Evolutionary conservation across 1,139 yeast genomes (phyloP), one percentile per base, ranked within the genome.

Genomic region (Saccharomycopsis crataegensis): DNA sequence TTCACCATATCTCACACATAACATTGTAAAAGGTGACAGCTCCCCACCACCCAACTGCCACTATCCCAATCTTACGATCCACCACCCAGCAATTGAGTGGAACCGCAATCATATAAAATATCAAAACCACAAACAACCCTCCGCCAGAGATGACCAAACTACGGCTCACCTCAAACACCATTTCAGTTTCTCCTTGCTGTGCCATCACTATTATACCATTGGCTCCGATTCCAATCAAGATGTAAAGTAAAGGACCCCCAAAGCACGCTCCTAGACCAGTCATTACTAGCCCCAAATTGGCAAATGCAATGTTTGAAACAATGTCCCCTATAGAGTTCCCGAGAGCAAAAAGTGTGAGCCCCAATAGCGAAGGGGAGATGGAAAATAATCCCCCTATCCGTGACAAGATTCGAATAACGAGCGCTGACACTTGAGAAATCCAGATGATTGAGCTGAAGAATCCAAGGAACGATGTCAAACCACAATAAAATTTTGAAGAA

Each of bases 231-330:
- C 90, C 90, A 6, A 83, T 66, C 6, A 83, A 65, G 43, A 83
- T 72, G 59, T 82, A 82, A 48, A 83, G 64, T 62, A 91, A 70
- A 0, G 98, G 98, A 1, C 96, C 91, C 0, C 97, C 98, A 67
- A 90, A 87, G 64, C 97, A 91, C 0, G 98, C 97, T 9, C 95
- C 86, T 44, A 93, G 74, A 0, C 97, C 97, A 90, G 90, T 88
- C 58, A 87, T 76, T 0, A 96, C 90, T 71, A 82, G 83, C 0
- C 96, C 97, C 80, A 87, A 80, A 58, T 72, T 75, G 0, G 96
- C 91, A 53, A 91, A 82, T 0, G 96, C 86, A 50, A 85, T 72
- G 63, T 91, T 90, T 0, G 96, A 84, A 1, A 90, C 82, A 52
- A 90, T 72, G 62, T 93, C 99, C 7, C 97, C 96, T 6, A 89